Percentiles rank a stretch among this genome's conserved stretches.
Evolutionary conservation across 2,329 filamentous ascomycete species (phyloP).

Genomic region (Calonectria pseudoreteaudii): DNA sequence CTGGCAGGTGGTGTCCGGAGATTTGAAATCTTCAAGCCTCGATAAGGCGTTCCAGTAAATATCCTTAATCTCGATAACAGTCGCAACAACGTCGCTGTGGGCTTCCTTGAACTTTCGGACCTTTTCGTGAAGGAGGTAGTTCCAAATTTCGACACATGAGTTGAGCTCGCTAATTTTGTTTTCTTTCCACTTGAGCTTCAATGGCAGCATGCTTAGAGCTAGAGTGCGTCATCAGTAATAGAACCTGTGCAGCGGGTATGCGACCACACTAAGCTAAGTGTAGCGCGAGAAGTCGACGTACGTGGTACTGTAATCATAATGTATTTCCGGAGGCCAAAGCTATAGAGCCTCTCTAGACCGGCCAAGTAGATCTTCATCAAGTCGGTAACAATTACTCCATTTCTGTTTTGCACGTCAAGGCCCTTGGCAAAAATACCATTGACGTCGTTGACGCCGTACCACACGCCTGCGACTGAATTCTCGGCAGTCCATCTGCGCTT

Average conservation of each 20-base stretch:
- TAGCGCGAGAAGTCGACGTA: not conserved
- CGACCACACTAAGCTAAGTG: not conserved
- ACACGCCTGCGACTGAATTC: not conserved
- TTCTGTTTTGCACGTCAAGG: not conserved
- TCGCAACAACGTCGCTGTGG: not conserved
- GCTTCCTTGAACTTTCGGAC: not conserved
- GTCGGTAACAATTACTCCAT: not conserved
- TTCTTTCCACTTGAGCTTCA: conserved; percentile 6
- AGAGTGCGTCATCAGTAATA: not conserved
- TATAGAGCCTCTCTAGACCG: not conserved
- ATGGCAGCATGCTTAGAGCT: conserved; percentile 6
- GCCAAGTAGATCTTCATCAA: not conserved
- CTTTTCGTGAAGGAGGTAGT: not conserved
- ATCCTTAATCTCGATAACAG: not conserved
- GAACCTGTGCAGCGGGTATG: not conserved
- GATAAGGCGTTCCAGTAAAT: not conserved
- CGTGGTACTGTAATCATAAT: not conserved
- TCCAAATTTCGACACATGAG: not conserved
- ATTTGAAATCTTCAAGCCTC: not conserved
- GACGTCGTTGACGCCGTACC: conserved; percentile 10
- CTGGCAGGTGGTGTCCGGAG: conserved; percentile 2
- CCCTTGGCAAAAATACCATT: not conserved
- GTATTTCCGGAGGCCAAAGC: not conserved
- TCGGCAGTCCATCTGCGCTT: not conserved
- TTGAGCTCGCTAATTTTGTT: conserved; percentile 5